These are phyloP conservation scores for Tetracladium setigerum DNA, from an alignment of 495 filamentous ascomycete genomes.

Conservation along the genomic window DNA sequence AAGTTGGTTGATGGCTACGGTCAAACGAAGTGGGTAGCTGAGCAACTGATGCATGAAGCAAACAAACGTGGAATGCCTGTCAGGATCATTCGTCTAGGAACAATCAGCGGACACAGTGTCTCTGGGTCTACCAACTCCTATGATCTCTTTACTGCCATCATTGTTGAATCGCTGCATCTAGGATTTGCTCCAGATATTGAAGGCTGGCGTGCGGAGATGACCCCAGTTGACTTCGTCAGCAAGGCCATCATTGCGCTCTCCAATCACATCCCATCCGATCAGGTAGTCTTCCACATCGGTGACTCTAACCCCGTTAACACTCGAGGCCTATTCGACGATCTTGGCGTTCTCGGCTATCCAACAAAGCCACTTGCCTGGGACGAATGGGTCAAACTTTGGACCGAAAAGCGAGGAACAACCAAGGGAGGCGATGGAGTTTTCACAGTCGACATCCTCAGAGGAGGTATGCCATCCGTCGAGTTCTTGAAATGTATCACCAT, in stretches of 20 bases:
- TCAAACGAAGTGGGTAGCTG: conserved; percentile 62
- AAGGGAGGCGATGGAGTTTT: conserved; percentile 55
- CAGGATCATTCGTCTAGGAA: conserved; percentile 53
- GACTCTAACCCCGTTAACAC: conserved; percentile 55
- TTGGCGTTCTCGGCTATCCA: conserved; percentile 53
- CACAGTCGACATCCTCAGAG: conserved; percentile 26
- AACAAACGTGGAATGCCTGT: conserved; percentile 51
- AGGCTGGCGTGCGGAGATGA: conserved; percentile 66
- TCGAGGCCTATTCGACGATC: conserved; percentile 44
- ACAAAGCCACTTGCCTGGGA: conserved; percentile 51
- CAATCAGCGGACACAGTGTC: conserved; percentile 56
- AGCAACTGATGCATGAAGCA: conserved; percentile 58
- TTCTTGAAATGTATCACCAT: conserved; percentile 46
- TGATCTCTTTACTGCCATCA: conserved; percentile 57
- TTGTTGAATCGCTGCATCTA: conserved; percentile 59
- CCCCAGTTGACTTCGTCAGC: conserved; percentile 63
- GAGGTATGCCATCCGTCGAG: conserved; percentile 60
- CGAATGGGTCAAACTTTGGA: conserved; percentile 57
- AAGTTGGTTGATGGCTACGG: conserved; percentile 56
- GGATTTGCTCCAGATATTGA: conserved; percentile 54
- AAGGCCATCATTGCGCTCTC: conserved; percentile 54
- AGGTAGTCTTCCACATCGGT: conserved; percentile 56
- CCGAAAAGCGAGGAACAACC: conserved; percentile 43
- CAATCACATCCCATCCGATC: conserved; percentile 42
- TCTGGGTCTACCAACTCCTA: conserved; percentile 60